Conservation (phyloP, 257 asterid species). For the Solanum chiquidenum region DNA sequence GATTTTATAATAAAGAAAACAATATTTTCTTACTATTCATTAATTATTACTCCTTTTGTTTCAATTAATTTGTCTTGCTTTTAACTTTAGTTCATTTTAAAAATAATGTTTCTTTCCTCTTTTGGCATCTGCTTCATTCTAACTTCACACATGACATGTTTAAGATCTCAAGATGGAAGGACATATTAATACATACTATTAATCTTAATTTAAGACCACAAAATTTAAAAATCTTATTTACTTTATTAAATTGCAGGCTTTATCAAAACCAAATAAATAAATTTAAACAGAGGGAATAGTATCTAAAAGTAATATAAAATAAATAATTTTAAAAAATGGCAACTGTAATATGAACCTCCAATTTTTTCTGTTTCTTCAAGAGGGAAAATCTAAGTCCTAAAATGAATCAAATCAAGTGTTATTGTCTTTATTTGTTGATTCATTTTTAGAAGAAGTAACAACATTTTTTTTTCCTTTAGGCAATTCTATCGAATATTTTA, state of each 20-base stretch:
- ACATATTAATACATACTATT: background rate
- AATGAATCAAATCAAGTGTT: background rate
- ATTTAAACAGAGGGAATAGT: background rate
- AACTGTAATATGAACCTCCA: background rate
- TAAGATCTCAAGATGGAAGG: background rate
- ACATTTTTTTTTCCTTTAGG: background rate
- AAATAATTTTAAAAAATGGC: background rate
- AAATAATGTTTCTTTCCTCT: background rate
- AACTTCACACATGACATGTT: background rate
- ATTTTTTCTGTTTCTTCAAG: background rate
- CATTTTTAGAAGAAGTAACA: background rate
- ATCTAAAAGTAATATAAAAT: background rate
- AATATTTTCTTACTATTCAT: background rate
- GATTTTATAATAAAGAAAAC: background rate
- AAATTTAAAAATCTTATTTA: too few species aligned
- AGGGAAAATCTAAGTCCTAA: background rate
- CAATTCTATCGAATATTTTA: background rate
- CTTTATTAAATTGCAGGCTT: background rate
- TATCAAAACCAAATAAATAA: too few species aligned
- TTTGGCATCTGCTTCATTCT: background rate
- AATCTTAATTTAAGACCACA: background rate
- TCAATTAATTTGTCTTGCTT: background rate
- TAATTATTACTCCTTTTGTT: background rate
- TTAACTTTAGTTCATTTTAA: background rate
- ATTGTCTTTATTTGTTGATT: background rate